phyloP scores from a whole-genome alignment of 1,139 yeast genomes.

The Diutina mesorugosa region DNA sequence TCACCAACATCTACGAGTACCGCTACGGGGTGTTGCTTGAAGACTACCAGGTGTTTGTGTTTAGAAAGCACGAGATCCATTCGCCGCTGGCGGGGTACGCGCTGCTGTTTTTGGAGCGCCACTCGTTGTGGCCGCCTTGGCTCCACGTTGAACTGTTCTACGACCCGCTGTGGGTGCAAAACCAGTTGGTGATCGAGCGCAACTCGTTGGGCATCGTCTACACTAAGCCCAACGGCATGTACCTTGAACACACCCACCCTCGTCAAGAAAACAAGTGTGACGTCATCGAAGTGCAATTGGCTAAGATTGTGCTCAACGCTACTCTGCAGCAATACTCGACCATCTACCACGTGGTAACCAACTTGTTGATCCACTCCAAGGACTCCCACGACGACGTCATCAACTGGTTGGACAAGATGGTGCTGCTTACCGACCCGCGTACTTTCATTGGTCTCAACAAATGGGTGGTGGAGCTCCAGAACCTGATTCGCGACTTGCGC shows the following conservation, averaged over 20 bases:
- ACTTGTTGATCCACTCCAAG: slow-evolving; percentile 55
- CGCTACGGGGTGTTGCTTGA: slow-evolving; percentile 1
- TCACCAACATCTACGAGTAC: background rate
- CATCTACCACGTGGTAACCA: slow-evolving; percentile 49
- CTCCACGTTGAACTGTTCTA: slow-evolving; percentile 63
- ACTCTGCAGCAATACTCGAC: slow-evolving; percentile 67
- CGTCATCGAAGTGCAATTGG: slow-evolving; percentile 41
- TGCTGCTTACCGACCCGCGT: slow-evolving; percentile 56
- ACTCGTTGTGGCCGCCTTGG: slow-evolving; percentile 69
- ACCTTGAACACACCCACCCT: background rate
- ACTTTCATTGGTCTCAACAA: slow-evolving; percentile 45
- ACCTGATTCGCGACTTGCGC: background rate
- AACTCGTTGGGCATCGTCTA: slow-evolving; percentile 50
- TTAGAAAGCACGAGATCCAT: background rate
- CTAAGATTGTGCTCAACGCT: slow-evolving; percentile 56
- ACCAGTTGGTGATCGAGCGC: slow-evolving; percentile 48
- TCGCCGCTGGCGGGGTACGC: background rate
- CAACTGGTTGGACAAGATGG: slow-evolving; percentile 50
- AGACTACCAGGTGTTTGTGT: background rate
- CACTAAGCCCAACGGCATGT: slow-evolving; percentile 54
- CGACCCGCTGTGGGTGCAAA: slow-evolving; percentile 42
- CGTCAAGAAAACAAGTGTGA: slow-evolving; percentile 10
- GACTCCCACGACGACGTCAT: slow-evolving; percentile 43
- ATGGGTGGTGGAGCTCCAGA: background rate
- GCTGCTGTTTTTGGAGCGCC: background rate